Conservation (phyloP, 345 rosid genomes). For the Eucalyptus viminalis region DNA sequence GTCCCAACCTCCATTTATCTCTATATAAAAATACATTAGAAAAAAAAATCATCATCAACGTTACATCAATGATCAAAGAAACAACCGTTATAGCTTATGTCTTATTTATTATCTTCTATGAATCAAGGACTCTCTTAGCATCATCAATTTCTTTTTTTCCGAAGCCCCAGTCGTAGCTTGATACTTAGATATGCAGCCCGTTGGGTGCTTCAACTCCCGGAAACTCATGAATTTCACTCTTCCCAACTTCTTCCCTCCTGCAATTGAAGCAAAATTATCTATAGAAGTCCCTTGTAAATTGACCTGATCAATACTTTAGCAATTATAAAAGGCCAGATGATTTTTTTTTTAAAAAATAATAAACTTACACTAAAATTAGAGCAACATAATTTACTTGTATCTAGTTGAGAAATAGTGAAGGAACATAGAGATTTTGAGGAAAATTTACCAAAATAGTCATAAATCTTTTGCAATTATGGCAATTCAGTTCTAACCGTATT, state of each 20-base stretch:
- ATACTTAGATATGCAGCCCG: slow-evolving; percentile 58
- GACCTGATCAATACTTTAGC: slow-evolving; percentile 12
- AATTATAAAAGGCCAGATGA: too few species aligned
- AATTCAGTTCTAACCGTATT: rapidly evolving
- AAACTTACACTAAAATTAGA: too few species aligned
- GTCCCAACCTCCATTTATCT: neutral
- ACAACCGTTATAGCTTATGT: neutral
- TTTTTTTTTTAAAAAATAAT: too few species aligned
- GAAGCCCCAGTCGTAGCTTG: neutral
- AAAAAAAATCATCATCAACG: neutral
- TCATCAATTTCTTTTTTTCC: neutral
- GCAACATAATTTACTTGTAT: slow-evolving; percentile 7
- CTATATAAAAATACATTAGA: too few species aligned
- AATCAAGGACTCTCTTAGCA: neutral
- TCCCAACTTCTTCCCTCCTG: slow-evolving; percentile 88
- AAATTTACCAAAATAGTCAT: too few species aligned
- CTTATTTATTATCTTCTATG: neutral
- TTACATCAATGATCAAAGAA: neutral
- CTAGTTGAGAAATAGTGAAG: slow-evolving; percentile 81
- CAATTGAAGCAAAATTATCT: neutral
- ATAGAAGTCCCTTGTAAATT: too few species aligned
- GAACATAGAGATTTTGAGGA: slow-evolving; percentile 28
- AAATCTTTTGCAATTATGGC: too few species aligned
- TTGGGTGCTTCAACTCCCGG: slow-evolving; percentile 94
- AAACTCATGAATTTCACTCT: slow-evolving; percentile 47